Conservation (phyloP, 1,139 yeast genomes). For the Williopsis jadinii region DNA sequence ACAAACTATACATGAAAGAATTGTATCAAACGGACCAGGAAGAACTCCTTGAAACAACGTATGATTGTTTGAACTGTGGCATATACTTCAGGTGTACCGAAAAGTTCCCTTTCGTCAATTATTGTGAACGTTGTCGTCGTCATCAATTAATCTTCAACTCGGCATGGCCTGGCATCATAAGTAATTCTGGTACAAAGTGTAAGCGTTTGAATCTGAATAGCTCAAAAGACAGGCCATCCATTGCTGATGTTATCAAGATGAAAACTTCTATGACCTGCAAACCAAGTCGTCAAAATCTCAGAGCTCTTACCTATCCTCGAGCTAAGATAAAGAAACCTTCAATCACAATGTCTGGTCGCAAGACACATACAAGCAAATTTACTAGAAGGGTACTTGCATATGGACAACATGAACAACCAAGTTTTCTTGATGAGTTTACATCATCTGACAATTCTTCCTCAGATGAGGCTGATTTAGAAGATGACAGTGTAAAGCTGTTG, state of each 20-base stretch:
- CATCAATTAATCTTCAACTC: constrained; percentile 18
- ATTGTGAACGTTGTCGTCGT: constrained; percentile 22
- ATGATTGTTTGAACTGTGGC: constrained; percentile 24
- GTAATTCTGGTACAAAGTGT: background rate
- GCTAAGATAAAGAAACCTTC: background rate
- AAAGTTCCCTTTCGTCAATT: constrained; percentile 7
- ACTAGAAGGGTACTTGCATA: too few species aligned
- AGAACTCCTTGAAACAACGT: constrained; percentile 5
- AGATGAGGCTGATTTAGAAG: background rate
- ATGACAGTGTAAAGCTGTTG: too few species aligned
- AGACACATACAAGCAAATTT: too few species aligned
- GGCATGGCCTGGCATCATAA: constrained; percentile 19
- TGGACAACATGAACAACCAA: background rate
- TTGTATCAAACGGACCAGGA: constrained; percentile 8
- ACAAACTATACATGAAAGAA: constrained; percentile 14
- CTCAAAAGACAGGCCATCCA: constrained; percentile 3
- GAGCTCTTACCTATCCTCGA: background rate
- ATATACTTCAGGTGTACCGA: constrained; percentile 14
- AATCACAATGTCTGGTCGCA: too few species aligned
- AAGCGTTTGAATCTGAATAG: constrained; percentile 3
- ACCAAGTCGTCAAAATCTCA: background rate
- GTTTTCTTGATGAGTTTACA: constrained; percentile 2
- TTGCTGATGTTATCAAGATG: constrained; percentile 4
- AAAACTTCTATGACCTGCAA: too few species aligned
- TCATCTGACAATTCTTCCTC: too few species aligned